A percentile compares a stretch with the other conserved stretches of the same genome.
Evolutionary conservation across 2,329 filamentous ascomycete species (phyloP).

Genomic region (Verticillium dahliae): DNA sequence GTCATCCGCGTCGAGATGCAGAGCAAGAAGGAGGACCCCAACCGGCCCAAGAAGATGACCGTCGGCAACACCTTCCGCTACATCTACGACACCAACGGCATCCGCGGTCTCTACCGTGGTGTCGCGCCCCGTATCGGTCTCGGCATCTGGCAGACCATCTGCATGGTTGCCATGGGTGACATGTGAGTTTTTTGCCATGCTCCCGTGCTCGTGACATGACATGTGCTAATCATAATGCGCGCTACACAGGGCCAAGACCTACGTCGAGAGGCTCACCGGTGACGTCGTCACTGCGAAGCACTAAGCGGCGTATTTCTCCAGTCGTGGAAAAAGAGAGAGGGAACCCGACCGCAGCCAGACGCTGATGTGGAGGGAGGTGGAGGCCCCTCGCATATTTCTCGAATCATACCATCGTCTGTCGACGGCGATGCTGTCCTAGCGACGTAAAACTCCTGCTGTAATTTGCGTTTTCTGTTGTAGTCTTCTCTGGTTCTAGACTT

Average conservation of each 20-base stretch:
- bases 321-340: neutral
- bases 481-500: neutral
- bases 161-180: slow-evolving; percentile 98
- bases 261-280: slow-evolving; percentile 61
- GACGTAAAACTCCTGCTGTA: neutral
- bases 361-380: neutral
- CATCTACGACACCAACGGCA: slow-evolving; percentile 83
- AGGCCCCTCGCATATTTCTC: neutral
- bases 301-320: slow-evolving; percentile 29
- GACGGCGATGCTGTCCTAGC: neutral
- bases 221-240: neutral
- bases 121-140: slow-evolving; percentile 91
- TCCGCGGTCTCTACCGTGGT: slow-evolving; percentile 92
- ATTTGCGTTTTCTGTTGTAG: neutral
- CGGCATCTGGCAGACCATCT: slow-evolving; percentile 97
- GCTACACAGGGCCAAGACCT: slow-evolving; percentile 52
- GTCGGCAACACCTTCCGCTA: slow-evolving; percentile 80
- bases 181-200: slow-evolving; percentile 57
- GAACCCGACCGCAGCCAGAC: neutral
- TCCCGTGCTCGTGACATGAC: neutral
- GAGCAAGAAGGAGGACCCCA: slow-evolving; percentile 96
- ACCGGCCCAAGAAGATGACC: slow-evolving; percentile 98
- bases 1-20: slow-evolving; percentile 99
- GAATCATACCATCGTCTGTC: neutral
- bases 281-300: slow-evolving; percentile 61